Base-by-base conservation (phyloP, 345 rosid genomes). In the Acer saccharum region DNA sequence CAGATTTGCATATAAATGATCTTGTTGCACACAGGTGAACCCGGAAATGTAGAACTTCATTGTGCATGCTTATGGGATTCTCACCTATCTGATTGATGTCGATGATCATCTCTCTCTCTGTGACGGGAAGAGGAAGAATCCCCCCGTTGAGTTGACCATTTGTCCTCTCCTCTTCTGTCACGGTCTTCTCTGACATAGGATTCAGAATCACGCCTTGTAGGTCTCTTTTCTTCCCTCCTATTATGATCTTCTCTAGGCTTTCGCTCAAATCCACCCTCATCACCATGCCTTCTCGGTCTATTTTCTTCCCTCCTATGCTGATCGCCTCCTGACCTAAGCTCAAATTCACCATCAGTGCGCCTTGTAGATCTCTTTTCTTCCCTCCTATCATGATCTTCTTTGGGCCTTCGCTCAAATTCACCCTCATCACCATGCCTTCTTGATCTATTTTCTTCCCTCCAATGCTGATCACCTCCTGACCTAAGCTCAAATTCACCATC, bases 281-380 rank as follows among this genome's bases (percentile, higher is more conserved):
- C 64, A 46, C n/a, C 84, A 6, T 65, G 79, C 85, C 86, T 85
- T 69, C 82, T 79, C 29, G 81, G 78, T 77, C 88, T 69, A 67
- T 75, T 79, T 32, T 81, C 74, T 18, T 80, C 89, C 81, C 84
- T 81, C 62, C 75, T 71, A 35, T 78, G 77, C 18, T 70, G 64
- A 72, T 82, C 90, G 44, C 83, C 86, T 76, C 81, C 68, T 20
- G 78, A 76, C 73, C 12, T 58, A 46, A 35, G 71, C 72, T 83
- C 90, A 70, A 21, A 50, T 27, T 61, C 64, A 29, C 11, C 62
- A 27, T 29, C 20, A 57, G 2, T 1, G 13, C 3, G 11, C 77
- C 86, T 81, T 75, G 81, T 81, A 32, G 81, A 79, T 79, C 87
- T 81, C 78, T 81, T 88, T 12, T 80, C 89, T 65, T 85, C 88